Percentiles rank a stretch among this genome's conserved stretches.
phyloP scores from a whole-genome alignment of 2,329 filamentous ascomycete species.

The Chaetomium sp. region DNA sequence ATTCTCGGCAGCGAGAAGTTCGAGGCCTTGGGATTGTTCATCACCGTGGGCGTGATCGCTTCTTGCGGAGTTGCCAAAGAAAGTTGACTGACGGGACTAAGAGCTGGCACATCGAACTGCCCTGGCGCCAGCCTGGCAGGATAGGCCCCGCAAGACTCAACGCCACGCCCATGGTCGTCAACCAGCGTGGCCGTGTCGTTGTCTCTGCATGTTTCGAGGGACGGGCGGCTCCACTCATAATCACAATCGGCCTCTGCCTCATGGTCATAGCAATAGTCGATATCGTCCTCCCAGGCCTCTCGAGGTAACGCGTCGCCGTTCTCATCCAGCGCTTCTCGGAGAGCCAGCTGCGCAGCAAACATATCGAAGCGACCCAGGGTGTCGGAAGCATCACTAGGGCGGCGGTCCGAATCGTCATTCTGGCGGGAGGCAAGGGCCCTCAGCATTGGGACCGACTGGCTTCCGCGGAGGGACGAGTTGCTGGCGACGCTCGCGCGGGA shows the following conservation, averaged over 20 bases:
- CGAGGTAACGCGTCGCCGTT: constrained; percentile 40
- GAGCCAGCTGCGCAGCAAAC: constrained; percentile 42
- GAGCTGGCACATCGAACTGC: constrained; percentile 48
- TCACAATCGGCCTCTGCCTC: constrained; percentile 68
- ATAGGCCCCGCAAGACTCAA: constrained; percentile 29
- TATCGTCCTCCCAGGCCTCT: constrained; percentile 68
- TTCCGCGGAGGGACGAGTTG: constrained; percentile 57
- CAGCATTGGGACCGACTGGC: constrained; percentile 58
- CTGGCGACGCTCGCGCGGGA: constrained; percentile 51
- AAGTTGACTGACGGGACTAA: constrained; percentile 53
- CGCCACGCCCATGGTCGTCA: constrained; percentile 29
- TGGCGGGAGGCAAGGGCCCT: constrained; percentile 48
- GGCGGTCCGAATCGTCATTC: constrained; percentile 33
- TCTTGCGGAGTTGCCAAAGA: constrained; percentile 48
- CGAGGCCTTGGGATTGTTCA: constrained; percentile 43
- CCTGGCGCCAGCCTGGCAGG: constrained; percentile 39
- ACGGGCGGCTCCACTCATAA: constrained; percentile 65
- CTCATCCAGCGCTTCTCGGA: constrained; percentile 37
- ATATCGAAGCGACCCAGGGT: constrained; percentile 52
- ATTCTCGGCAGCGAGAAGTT: constrained; percentile 57
- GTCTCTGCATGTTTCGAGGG: constrained; percentile 49
- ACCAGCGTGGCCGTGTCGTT: constrained; percentile 36
- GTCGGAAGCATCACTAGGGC: constrained; percentile 53
- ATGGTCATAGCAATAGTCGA: constrained; percentile 72
- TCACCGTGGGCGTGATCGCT: constrained; percentile 48